Evolutionary conservation across 805 yeast genomes (phyloP), one percentile per base, ranked within the genome.

Genomic region (Saturnispora galanensis): DNA sequence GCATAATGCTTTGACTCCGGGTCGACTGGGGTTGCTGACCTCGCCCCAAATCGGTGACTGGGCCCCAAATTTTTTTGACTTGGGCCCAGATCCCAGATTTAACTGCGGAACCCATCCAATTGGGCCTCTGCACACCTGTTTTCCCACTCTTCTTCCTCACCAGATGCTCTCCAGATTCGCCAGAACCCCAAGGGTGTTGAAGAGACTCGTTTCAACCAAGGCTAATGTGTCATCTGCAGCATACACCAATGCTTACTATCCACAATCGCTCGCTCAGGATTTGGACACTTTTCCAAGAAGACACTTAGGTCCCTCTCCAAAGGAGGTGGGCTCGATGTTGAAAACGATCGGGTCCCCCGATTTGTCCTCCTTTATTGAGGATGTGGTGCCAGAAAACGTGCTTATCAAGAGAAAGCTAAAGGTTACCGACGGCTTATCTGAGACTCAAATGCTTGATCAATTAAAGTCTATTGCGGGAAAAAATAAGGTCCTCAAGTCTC

Each of bases 201-300:
- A 32, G 11, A 36, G 35, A 36, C 16, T 15, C 53, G 31, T 13
- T 49, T 13, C 30, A 12, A 46, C 63, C 3, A 64, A 62, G 37
- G 77, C 81, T 18, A 72, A 77, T 52, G 70, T 82, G 10, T 74
- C 82, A 12, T 71, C 81, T n/a, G 62, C 63, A 2, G 66, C 71
- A 50, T 81, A 77, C 55, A 57, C 59, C 2, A 52, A 62, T 30
- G 64, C 80, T 7, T 77, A 71, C 53, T 64, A 68, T 47, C 73
- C 79, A 8, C 58, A 67, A 18, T 38, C 51, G 16, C 39, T 47
- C 7, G 46, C 53, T 36, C 41, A 52, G 15, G 54, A 47, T 41
- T 69, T 85, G 46, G 98, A 93, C 59, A 81, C 93, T 2, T 93
- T 90, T 63, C 76, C 84, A 41, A 77, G 94, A 57, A 84, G 97